Base-by-base conservation (phyloP, 164 flowering plant species). In the Euptelea pleiosperma region DNA sequence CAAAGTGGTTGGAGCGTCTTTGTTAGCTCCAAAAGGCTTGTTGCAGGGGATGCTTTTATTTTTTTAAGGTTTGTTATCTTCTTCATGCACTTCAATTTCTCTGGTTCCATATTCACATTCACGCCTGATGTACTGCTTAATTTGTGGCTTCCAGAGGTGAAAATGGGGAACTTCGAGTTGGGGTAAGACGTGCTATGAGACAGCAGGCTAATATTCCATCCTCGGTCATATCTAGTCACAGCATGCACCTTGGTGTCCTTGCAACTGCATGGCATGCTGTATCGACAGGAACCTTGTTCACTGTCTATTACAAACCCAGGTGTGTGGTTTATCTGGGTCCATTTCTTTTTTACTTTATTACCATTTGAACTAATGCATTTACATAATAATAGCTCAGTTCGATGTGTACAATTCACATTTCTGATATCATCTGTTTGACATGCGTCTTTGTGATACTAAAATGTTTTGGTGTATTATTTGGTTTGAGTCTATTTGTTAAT, bases 1-100 rank as follows among this genome's bases (percentile, higher is more conserved):
- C 96, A 88, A 64, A 93, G 96, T 78, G 99, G 99, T 28, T 93
- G 99, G 99, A 90, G 97, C 59, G 92, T 88, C 24, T 93, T 93
- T 78, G 97, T 93, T 57, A 88, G 97, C 68, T 86, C 97, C 14
- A 93, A 93, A 65, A 83, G 86, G 70, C 99, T 93, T 55, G 97
- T 90, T 61, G 99, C 97, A 3, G 99, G 99, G 25, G 99, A 93
- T 82, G 97, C 98, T 16, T 93, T 93, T 62, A 90, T 93, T 35
- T 93, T 93, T 70, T 77, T 93, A 31, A 89, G 98, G 98, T 89
- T 28, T 64, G 37, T 25, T 60, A 48, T 51, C 25, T 33, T 45
- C n/a, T 14, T 3, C 33, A 24, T 58, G 31, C n/a, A 21, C 19
- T 2, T 30, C 14, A 4, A 3, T 25, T 43, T 4, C 9, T 43